Evolutionary conservation across 352 stramenopile genomes (phyloP), one percentile per base, ranked within the genome.

Genomic region (Pythium graminicola): DNA sequence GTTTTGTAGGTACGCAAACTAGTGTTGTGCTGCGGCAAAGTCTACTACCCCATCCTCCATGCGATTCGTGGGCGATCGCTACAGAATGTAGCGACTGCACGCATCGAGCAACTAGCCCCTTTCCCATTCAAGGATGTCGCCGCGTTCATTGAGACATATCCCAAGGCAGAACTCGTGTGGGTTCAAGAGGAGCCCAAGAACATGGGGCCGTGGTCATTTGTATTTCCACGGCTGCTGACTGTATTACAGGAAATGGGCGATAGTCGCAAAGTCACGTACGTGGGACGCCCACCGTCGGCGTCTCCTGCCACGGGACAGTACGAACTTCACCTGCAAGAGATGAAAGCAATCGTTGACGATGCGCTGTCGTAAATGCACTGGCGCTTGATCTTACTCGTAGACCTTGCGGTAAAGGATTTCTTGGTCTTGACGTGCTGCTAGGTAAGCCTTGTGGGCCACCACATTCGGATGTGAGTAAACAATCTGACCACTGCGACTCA

Each of bases 181-280:
- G 83, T 93, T 13, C 97, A 99, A 68, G 97, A 99, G 67, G 97
- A 98, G 61, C 95, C 88, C 19, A 98, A 98, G 70, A 99, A 99
- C 67, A 99, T 99, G 95, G 97, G 97, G 17, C 81, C 89, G 23
- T 99, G 95, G 72, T 76, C 72, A 10, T 98, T 97, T 54, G 76
- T 97, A 6, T 73, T 82, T 16, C 87, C 96, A 22, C 83, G 96
- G 26, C 80, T 99, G 55, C 81, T 93, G 56, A 99, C 96, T 0
- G 83, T 96, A 24, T 83, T 97, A n/a, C 68, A 83, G n/a, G 72
- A 96, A 29, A 53, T 97, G 4, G 70, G 69, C 16, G 78, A 93
- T 23, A 56, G 51, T 3, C 64, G 81, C 1, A 49, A 54, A 16
- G 47, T 95, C 20, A 72, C 73, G 26, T 99, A 99, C 70, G 83